Base-by-base conservation (phyloP, 352 stramenopile species). In the Heterotrichella gracilis region DNA sequence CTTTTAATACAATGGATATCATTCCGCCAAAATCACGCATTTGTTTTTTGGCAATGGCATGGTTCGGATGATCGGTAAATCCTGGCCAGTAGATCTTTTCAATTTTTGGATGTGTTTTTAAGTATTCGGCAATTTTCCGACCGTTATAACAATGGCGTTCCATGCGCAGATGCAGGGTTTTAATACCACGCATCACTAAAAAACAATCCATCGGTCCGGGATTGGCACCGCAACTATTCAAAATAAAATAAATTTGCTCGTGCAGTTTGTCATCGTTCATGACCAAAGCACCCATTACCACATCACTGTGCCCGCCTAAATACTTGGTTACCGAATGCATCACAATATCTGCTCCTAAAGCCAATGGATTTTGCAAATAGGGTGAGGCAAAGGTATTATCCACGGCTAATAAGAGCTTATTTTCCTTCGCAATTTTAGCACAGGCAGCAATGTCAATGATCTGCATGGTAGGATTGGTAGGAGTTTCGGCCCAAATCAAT, bases 241-340 rank as follows among this genome's bases (percentile, higher is more conserved):
- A 82, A 14, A 84, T 76, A 32, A 78, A 74, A 40, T 74, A 24
- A 1, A 89, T 69, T 64, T 73, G 70, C 64, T 78, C 73, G 22
- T 66, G 66, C 23, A 76, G 78, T 32, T 71, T 73, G 68, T 73
- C 69, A 41, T 71, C 76, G 75, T 84, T 89, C 71, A 76, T 76
- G 64, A 84, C 89, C 24, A 95, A 79, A 25, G 94, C 81, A 9
- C 91, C 92, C 2, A 88, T 82, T 75, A 96, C 84, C 24, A 88
- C 90, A 79, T 97, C 90, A 40, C 83, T 91, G 79, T 98, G 92
- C 67, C 91, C 90, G 70, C 81, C 89, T 69, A 97, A 80, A 73
- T 95, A 97, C 78, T 98, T 98, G 67, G 91, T 98, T 21, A 82
- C 87, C 66, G 83, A 93, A 78, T 97, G 90, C 68, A 97, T 79